phyloP scores from a whole-genome alignment of 495 filamentous ascomycete genomes.

The Aspergillus asperescens region DNA sequence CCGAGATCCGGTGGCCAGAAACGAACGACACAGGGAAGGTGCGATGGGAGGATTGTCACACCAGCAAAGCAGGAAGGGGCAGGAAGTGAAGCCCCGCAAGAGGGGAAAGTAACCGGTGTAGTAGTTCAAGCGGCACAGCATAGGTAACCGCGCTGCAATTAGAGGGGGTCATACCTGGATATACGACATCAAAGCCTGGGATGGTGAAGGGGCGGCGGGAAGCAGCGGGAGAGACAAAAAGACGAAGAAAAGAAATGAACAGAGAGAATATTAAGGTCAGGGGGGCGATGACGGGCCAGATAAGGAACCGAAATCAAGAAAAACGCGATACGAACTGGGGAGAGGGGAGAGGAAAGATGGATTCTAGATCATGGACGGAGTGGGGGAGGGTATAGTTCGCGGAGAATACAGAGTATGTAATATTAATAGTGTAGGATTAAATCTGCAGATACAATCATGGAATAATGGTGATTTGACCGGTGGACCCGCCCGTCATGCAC shows the following conservation, averaged over 20 bases:
- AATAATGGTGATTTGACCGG: not conserved
- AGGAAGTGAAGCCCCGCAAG: not conserved
- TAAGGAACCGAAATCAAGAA: constrained; percentile 5
- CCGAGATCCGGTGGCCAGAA: not conserved
- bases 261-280: not conserved
- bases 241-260: not conserved
- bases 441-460: constrained; percentile 3
- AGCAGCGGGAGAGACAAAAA: not conserved
- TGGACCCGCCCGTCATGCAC: constrained; percentile 6
- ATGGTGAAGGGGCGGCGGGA: not conserved
- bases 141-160: constrained; percentile 1
- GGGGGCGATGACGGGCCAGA: constrained; percentile 1
- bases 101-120: constrained; percentile 7
- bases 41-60: constrained; percentile 17
- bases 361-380: too few relatives aligned
- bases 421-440: not conserved
- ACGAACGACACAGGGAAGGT: constrained; percentile 6
- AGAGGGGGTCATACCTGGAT: constrained; percentile 15
- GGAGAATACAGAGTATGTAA: not conserved
- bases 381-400: not conserved
- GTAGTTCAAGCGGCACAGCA: constrained; percentile 14
- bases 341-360: not conserved
- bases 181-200: constrained; percentile 20
- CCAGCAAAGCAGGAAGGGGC: not conserved
- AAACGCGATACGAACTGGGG: not conserved